These are phyloP conservation scores for Aspergillus sp. DNA, from an alignment of 2,329 filamentous ascomycete genomes.

Conservation along the genomic window DNA sequence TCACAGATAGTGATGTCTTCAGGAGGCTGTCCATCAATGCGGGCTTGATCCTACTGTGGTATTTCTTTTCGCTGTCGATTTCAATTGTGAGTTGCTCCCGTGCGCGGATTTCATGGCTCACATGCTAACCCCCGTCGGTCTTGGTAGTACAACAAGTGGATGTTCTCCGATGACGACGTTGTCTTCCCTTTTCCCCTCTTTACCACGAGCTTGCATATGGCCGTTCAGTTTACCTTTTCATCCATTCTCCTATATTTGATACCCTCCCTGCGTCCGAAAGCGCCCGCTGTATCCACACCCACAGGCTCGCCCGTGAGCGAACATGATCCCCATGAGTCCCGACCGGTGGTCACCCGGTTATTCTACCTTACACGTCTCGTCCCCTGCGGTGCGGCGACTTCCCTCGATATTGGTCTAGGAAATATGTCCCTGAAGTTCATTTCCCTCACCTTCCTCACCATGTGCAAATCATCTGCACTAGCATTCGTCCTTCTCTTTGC, in stretches of 20 bases:
- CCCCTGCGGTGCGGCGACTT: conserved; percentile 88
- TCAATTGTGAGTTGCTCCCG: conserved; percentile 69
- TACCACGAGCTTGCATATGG: conserved; percentile 92
- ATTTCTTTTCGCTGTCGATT: conserved; percentile 87
- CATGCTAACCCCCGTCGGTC: not conserved
- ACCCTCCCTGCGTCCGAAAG: conserved; percentile 74
- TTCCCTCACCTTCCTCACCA: conserved; percentile 95
- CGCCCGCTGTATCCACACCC: conserved; percentile 29
- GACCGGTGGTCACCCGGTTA: conserved; percentile 75
- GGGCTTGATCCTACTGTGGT: conserved; percentile 85
- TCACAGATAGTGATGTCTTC: conserved; percentile 74
- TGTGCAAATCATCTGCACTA: conserved; percentile 97
- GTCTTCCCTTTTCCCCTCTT: conserved; percentile 95
- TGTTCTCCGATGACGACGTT: conserved; percentile 84
- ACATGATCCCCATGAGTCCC: conserved; percentile 46
- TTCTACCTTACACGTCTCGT: conserved; percentile 93
- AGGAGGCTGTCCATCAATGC: conserved; percentile 71
- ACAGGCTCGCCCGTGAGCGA: conserved; percentile 47
- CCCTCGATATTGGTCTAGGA: conserved; percentile 91
- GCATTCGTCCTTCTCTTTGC: conserved; percentile 95
- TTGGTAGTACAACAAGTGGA: conserved; percentile 96
- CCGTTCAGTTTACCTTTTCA: conserved; percentile 85
- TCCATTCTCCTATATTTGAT: conserved; percentile 77
- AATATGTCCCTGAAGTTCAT: conserved; percentile 97
- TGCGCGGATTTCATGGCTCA: not conserved